These are phyloP conservation scores for Croton setiger DNA, from an alignment of 441 rosid genomes.

Conservation along the genomic window DNA sequence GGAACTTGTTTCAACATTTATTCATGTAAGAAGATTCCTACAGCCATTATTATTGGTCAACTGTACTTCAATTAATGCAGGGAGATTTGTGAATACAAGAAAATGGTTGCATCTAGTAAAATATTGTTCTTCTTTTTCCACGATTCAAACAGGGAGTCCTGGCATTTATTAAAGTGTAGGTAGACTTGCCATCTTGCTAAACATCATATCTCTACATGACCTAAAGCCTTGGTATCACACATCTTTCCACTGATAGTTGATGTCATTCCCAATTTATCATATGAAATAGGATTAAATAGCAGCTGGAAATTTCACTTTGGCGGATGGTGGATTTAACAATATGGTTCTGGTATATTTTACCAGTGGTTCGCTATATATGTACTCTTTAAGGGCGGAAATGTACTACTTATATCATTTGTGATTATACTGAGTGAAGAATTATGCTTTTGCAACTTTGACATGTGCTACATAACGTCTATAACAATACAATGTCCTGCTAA, in stretches of 20 bases:
- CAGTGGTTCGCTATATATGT: background rate
- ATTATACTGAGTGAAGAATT: background rate
- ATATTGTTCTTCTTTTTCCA: background rate
- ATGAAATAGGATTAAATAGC: background rate
- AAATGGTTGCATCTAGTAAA: background rate
- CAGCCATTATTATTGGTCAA: background rate
- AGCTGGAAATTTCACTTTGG: background rate
- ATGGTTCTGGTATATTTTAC: background rate
- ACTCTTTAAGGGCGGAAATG: background rate
- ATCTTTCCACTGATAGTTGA: background rate
- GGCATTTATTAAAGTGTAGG: background rate
- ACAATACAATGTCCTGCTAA: background rate
- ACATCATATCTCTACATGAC: background rate
- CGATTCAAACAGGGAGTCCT: background rate
- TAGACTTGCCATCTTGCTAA: background rate
- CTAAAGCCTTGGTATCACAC: background rate
- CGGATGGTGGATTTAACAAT: background rate
- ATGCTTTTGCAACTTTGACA: slow-evolving; percentile 1
- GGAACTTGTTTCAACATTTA: background rate
- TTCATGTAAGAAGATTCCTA: background rate
- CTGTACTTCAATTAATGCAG: background rate
- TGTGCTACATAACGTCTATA: background rate
- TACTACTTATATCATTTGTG: background rate
- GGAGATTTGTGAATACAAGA: background rate
- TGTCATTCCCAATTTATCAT: background rate